These are phyloP conservation scores for Aspergillus cejpii DNA, from an alignment of 2,329 filamentous ascomycete genomes.

Conservation along the genomic window DNA sequence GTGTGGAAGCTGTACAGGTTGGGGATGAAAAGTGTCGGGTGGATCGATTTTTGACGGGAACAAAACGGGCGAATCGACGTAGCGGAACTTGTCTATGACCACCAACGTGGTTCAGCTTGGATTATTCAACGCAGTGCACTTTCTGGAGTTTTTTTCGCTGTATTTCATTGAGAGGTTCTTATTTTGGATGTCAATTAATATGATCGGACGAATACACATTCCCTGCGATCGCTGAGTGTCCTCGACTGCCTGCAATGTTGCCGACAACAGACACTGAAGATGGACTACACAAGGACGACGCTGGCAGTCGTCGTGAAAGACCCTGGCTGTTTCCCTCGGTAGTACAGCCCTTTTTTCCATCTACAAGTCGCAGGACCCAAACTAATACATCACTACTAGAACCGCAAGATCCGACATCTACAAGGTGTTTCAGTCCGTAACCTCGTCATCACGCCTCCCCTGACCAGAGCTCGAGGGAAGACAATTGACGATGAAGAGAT, in stretches of 20 bases:
- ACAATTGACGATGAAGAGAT: slow-evolving; percentile 72
- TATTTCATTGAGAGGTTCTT: background rate
- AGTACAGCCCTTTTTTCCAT: slow-evolving; percentile 12
- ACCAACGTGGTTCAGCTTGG: background rate
- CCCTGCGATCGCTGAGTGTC: slow-evolving; percentile 11
- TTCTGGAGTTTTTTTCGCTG: background rate
- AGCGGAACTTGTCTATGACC: slow-evolving; percentile 1
- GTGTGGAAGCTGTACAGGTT: slow-evolving; percentile 7
- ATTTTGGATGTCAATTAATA: slow-evolving; percentile 8
- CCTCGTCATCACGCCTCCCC: slow-evolving; percentile 58
- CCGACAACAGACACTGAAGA: slow-evolving; percentile 13
- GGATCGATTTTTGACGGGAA: slow-evolving; percentile 32
- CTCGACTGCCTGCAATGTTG: slow-evolving; percentile 17
- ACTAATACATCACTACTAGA: slow-evolving; percentile 44
- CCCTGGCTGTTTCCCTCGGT: slow-evolving; percentile 50
- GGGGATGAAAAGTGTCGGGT: slow-evolving; percentile 20
- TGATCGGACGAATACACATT: slow-evolving; percentile 12
- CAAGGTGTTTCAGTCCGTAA: slow-evolving; percentile 83
- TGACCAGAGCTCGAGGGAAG: slow-evolving; percentile 47
- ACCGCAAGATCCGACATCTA: slow-evolving; percentile 81
- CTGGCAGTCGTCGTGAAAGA: slow-evolving; percentile 37
- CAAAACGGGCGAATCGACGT: slow-evolving; percentile 15
- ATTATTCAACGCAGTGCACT: background rate
- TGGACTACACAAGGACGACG: slow-evolving; percentile 20
- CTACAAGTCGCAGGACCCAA: background rate